phyloP scores from a whole-genome alignment of 2,329 filamentous ascomycete species.

The Setomelanomma holmii region DNA sequence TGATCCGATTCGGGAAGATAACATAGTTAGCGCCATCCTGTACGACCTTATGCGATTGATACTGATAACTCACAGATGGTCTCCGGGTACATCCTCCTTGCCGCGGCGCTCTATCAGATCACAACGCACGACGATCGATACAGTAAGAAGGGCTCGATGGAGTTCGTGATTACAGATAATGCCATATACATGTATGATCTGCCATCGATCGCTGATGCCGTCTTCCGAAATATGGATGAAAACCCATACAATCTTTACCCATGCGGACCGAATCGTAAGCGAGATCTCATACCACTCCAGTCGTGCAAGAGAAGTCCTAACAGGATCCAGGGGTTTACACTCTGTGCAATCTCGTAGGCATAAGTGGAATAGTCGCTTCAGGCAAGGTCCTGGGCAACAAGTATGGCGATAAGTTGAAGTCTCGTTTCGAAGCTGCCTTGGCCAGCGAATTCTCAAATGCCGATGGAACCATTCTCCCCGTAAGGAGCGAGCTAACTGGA shows the following conservation, averaged over 20 bases:
- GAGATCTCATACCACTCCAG: too few species aligned
- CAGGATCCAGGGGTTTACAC: not conserved
- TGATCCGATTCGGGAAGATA: not conserved
- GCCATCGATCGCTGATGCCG: conserved; percentile 14
- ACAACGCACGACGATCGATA: conserved; percentile 19
- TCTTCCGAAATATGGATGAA: conserved; percentile 16
- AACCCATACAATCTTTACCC: conserved; percentile 21
- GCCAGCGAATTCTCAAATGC: conserved; percentile 22
- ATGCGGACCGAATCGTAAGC: conserved; percentile 29
- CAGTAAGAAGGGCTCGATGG: conserved; percentile 11
- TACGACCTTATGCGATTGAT: conserved; percentile 23
- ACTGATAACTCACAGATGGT: conserved; percentile 19
- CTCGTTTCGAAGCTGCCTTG: conserved; percentile 14
- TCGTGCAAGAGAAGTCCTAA: too few species aligned
- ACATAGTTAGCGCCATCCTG: not conserved
- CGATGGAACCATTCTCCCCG: conserved; percentile 25
- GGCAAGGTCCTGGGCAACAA: conserved; percentile 15
- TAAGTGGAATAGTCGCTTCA: conserved; percentile 14
- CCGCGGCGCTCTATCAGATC: conserved; percentile 17
- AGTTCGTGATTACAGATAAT: conserved; percentile 18
- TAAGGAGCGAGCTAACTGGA: conserved; percentile 24
- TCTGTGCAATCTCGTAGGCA: conserved; percentile 5
- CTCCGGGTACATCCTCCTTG: conserved; percentile 16
- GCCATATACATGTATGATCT: conserved; percentile 20
- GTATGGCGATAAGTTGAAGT: conserved; percentile 9